Percentiles rank a stretch among this genome's conserved stretches.
Evolutionary conservation across 305 asterid species (phyloP).

Genomic region (Striga hermonthica): DNA sequence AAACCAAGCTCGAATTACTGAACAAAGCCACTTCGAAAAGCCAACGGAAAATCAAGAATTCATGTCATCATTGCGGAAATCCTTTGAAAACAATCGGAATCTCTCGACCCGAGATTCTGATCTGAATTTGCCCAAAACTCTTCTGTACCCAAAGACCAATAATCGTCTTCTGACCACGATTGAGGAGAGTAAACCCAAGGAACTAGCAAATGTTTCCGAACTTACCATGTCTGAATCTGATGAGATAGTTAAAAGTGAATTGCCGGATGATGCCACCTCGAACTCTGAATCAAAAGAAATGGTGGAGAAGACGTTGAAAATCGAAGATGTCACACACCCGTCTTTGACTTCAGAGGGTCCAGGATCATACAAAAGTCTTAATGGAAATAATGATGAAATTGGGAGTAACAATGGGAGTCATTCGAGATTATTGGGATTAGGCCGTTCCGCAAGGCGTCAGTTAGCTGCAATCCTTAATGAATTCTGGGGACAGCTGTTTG

Average conservation of each 20-base stretch:
- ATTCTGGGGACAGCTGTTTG: slow-evolving; percentile 94
- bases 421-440: slow-evolving; percentile 84
- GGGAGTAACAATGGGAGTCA: slow-evolving; percentile 91
- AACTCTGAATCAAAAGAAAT: slow-evolving; percentile 37
- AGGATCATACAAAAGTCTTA: slow-evolving; percentile 69
- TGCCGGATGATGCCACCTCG: slow-evolving; percentile 29
- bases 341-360: slow-evolving; percentile 63
- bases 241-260: slow-evolving; percentile 43
- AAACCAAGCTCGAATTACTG: slow-evolving; percentile 38
- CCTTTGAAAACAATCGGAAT: slow-evolving; percentile 37
- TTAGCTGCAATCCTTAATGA: slow-evolving; percentile 65
- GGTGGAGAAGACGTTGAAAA: slow-evolving; percentile 45
- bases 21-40: slow-evolving; percentile 41
- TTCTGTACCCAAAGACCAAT: slow-evolving; percentile 45
- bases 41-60: slow-evolving; percentile 42
- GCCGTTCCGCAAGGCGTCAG: slow-evolving; percentile 93
- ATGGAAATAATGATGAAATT: slow-evolving; percentile 64
- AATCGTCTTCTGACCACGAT: slow-evolving; percentile 39
- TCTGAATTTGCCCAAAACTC: slow-evolving; percentile 55
- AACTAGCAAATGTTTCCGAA: slow-evolving; percentile 36
- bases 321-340: slow-evolving; percentile 47
- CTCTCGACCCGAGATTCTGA: slow-evolving; percentile 36
- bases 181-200: slow-evolving; percentile 51
- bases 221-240: slow-evolving; percentile 32
- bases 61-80: slow-evolving; percentile 34